These are phyloP conservation scores for Colletotrichum liriopes DNA, from an alignment of 2,329 filamentous ascomycete genomes.

Conservation along the genomic window DNA sequence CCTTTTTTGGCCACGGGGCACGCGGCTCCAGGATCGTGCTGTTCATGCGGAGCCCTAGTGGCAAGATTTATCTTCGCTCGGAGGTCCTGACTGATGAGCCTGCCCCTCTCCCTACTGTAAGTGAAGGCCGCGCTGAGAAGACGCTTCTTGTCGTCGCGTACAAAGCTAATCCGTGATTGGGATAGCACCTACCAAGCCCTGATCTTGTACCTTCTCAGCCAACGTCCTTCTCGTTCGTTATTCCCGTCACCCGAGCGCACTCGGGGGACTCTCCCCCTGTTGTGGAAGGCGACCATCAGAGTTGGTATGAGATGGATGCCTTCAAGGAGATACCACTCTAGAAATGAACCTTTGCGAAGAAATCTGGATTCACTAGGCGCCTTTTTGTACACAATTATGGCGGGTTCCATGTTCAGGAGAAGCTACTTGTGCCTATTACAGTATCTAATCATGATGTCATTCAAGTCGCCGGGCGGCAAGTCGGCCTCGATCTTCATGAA, in stretches of 20 bases:
- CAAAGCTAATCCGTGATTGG: neutral
- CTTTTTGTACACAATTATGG: neutral
- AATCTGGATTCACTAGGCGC: neutral
- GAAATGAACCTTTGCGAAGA: neutral
- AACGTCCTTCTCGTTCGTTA: neutral
- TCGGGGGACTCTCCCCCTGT: neutral
- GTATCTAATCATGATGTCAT: neutral
- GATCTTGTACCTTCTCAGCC: no score
- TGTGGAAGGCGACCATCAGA: neutral
- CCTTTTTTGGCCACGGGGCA: neutral
- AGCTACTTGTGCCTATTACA: no score
- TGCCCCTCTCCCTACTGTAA: neutral
- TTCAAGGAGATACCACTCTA: neutral
- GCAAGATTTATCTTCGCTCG: neutral
- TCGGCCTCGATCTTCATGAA: neutral
- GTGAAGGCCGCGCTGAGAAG: neutral
- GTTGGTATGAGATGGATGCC: no score
- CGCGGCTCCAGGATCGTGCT: neutral
- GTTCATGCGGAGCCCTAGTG: neutral
- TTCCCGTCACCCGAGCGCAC: neutral
- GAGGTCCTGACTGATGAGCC: slow-evolving; percentile 6
- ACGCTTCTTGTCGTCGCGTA: neutral
- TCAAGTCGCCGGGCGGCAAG: neutral
- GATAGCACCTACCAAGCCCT: neutral
- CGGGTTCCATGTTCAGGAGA: neutral